Evolutionary conservation across 768 basidiomycete genomes (phyloP).

Genomic region (Auricularia cornea): DNA sequence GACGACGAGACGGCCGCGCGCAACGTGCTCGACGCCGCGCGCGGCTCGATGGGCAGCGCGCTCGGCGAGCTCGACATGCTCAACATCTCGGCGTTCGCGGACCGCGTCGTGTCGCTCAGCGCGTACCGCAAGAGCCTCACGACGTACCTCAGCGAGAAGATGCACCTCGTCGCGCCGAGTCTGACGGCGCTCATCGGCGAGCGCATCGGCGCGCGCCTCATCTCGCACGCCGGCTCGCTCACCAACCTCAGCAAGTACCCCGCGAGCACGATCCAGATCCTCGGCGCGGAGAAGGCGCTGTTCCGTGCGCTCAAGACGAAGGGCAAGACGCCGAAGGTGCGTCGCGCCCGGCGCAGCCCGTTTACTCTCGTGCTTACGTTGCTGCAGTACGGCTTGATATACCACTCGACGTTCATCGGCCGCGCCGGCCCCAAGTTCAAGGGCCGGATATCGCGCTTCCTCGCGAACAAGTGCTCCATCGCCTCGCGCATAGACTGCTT

Average conservation of each 20-base stretch:
- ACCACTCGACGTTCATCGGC: constrained; percentile 94
- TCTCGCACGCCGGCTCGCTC: constrained; percentile 93
- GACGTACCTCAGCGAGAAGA: constrained; percentile 87
- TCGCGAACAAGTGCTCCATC: constrained; percentile 98
- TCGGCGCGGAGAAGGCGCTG: constrained; percentile 95
- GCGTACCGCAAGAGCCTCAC: constrained; percentile 91
- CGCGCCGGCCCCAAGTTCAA: constrained; percentile 91
- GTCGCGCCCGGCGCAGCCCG: too few species aligned
- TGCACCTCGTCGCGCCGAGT: constrained; percentile 94
- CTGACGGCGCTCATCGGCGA: constrained; percentile 86
- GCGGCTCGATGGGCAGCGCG: constrained; percentile 89
- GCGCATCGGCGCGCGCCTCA: constrained; percentile 83
- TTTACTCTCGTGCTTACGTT: too few species aligned
- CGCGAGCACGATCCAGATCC: constrained; percentile 94
- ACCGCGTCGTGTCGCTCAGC: constrained; percentile 81
- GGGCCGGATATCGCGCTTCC: constrained; percentile 96
- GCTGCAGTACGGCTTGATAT: constrained; percentile 92
- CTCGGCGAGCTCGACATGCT: constrained; percentile 90
- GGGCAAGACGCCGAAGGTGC: constrained; percentile 93
- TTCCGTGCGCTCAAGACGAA: constrained; percentile 98
- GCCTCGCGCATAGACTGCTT: constrained; percentile 96
- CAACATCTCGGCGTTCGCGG: constrained; percentile 89
- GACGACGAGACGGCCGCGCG: constrained; percentile 80
- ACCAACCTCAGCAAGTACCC: constrained; percentile 98
- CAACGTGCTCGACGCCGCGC: constrained; percentile 90